A percentile compares a stretch with the other conserved stretches of the same genome.
Conservation (phyloP, 169 alveolate genomes). For the Plasmodium gonderi region DNA sequence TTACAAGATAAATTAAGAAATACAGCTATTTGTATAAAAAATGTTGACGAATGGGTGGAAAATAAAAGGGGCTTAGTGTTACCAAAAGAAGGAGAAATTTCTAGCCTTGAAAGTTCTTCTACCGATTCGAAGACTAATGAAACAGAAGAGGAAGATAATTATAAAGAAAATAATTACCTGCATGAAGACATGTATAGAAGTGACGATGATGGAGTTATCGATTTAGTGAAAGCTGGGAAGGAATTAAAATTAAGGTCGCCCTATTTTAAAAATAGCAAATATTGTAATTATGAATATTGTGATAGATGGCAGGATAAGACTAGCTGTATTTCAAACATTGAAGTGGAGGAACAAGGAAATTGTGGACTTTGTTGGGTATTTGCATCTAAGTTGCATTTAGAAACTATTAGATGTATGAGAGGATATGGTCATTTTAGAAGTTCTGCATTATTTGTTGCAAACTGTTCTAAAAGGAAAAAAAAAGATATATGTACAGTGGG, state of each 20-base stretch:
- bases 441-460: slow-evolving; percentile 56
- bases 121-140: not conserved
- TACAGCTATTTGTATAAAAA: slow-evolving; percentile 23
- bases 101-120: not conserved
- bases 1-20: slow-evolving; percentile 18
- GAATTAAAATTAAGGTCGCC: not conserved
- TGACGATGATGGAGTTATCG: slow-evolving; percentile 34
- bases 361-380: slow-evolving; percentile 75
- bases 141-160: not conserved
- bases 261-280: slow-evolving; percentile 14
- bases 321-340: slow-evolving; percentile 29
- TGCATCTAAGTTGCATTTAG: slow-evolving; percentile 73
- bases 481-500: slow-evolving; percentile 18
- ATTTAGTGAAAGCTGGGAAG: slow-evolving; percentile 9
- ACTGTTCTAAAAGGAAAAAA: slow-evolving; percentile 12
- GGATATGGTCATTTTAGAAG: slow-evolving; percentile 63
- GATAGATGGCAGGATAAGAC: slow-evolving; percentile 41
- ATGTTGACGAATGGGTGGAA: slow-evolving; percentile 18
- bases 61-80: slow-evolving; percentile 38
- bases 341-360: slow-evolving; percentile 46
- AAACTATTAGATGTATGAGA: slow-evolving; percentile 67
- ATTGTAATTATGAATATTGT: slow-evolving; percentile 42
- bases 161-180: not conserved
- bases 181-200: not conserved
- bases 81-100: not conserved